phyloP scores from a whole-genome alignment of 2,329 filamentous ascomycete genomes.

The Alternaria dauci region DNA sequence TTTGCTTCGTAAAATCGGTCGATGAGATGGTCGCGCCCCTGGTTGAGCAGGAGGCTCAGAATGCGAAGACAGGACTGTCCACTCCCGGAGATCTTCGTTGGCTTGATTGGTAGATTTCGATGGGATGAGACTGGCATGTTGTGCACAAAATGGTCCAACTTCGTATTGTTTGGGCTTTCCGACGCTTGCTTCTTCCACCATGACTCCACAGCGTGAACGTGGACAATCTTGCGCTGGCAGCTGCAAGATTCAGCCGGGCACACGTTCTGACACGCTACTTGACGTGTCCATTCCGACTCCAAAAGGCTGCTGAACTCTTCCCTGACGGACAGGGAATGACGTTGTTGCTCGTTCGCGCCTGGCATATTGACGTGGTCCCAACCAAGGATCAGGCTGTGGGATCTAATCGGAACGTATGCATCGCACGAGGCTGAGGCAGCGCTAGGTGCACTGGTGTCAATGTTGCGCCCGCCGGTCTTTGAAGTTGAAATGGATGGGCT shows the following conservation, averaged over 20 bases:
- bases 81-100: rapidly evolving
- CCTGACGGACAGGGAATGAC: neutral
- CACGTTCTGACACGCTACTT: neutral
- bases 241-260: constrained; percentile 8
- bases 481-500: neutral
- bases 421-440: neutral
- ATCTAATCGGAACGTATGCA: neutral
- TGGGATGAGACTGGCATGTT: neutral
- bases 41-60: neutral
- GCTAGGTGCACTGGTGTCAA: neutral
- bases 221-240: constrained; percentile 15
- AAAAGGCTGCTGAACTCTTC: neutral
- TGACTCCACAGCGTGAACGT: constrained; percentile 14
- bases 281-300: neutral
- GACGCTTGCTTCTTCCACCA: constrained; percentile 16
- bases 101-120: neutral
- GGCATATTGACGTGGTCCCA: constrained; percentile 16
- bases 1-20: neutral
- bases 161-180: neutral
- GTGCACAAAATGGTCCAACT: neutral
- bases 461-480: neutral
- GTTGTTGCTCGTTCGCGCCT: neutral
- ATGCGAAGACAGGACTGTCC: neutral
- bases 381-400: constrained; percentile 8
- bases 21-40: neutral